Evolutionary conservation across 768 basidiomycete genomes (phyloP), one percentile per base, ranked within the genome.

Genomic region (Boletus subcaerulescens): DNA sequence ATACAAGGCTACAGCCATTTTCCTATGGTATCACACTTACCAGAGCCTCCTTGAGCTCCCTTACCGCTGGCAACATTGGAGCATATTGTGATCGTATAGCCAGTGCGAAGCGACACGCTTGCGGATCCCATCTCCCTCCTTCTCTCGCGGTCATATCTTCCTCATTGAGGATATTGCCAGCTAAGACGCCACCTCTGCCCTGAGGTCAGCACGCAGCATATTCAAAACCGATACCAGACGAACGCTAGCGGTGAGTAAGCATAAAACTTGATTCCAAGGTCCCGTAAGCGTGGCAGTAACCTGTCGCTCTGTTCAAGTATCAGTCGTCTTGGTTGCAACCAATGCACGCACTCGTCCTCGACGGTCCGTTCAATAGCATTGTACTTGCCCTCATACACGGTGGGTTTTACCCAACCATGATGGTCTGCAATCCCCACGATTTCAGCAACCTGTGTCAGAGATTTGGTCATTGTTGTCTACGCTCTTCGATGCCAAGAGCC

Each of bases 341-440:
- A 39, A 17, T 20, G 4, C 42, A 53, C 56, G 10, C 15, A 57
- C 62, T 77, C 76, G 2, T 66, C 65, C 66, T 79, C 76, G 13
- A 69, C 68, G 6, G 57, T 60, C 24, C 79, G 69, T 53, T 75
- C 70, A 14, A 81, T 65, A 7, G 74, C 75, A 60, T 80, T 80
- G 61, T 80, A 81, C 38, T 72, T 60, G 3, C 73, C 75, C 60
- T 82, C 79, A 60, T 81, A 85, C 9, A 75, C 74, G 0, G 73
- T 76, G 1, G 78, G 82, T 64, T 71, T 71, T 64, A 83, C 71
- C 70, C 74, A 81, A 26, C 76, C 74, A 44, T 77, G 73, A 43
- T 71, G 65, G 36, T 71, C 66, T 58, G 76, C 76, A 50, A 80
- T 73, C 13, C 58, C 64, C 41, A 77, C 71, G 13, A 80, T 76